These are phyloP conservation scores for Orbilia quercus DNA, from an alignment of 2,329 filamentous ascomycete genomes.

Conservation along the genomic window DNA sequence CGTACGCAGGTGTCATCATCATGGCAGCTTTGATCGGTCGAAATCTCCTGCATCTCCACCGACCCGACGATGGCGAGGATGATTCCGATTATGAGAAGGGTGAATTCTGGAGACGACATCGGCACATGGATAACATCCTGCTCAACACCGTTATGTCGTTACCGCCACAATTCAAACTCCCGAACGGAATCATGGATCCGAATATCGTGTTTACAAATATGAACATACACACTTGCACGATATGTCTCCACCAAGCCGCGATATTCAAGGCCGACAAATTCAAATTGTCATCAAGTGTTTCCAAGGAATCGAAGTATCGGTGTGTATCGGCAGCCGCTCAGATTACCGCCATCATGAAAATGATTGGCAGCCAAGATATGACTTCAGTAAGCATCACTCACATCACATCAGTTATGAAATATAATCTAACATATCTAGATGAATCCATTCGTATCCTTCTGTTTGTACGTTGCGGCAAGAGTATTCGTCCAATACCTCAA, in stretches of 20 bases:
- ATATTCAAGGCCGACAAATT: slow-evolving; percentile 98
- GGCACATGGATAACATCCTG: slow-evolving; percentile 87
- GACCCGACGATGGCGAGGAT: slow-evolving; percentile 81
- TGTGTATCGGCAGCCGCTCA: slow-evolving; percentile 94
- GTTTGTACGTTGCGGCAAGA: slow-evolving; percentile 91
- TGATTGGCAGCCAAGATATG: slow-evolving; percentile 90
- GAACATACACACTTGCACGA: slow-evolving; percentile 95
- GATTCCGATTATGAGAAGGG: slow-evolving; percentile 85
- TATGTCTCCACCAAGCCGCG: slow-evolving; percentile 96
- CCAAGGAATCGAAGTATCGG: slow-evolving; percentile 88
- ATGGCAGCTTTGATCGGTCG: slow-evolving; percentile 91
- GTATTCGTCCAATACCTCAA: slow-evolving; percentile 98
- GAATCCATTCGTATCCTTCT: slow-evolving; percentile 96
- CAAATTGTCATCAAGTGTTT: slow-evolving; percentile 78
- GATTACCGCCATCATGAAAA: slow-evolving; percentile 93
- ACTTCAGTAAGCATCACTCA: slow-evolving; percentile 73
- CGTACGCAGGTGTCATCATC: slow-evolving; percentile 82
- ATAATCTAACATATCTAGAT: slow-evolving; percentile 69
- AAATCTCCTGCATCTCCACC: slow-evolving; percentile 89
- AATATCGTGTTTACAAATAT: slow-evolving; percentile 96
- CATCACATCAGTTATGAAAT: background rate
- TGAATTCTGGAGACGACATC: slow-evolving; percentile 94
- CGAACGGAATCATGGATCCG: slow-evolving; percentile 77
- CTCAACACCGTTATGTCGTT: slow-evolving; percentile 86
- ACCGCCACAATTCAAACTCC: slow-evolving; percentile 82